A percentile compares a stretch with the other conserved stretches of the same genome.
phyloP scores from a whole-genome alignment of 2,329 filamentous ascomycete species.

The Dactylellina drechsleri region DNA sequence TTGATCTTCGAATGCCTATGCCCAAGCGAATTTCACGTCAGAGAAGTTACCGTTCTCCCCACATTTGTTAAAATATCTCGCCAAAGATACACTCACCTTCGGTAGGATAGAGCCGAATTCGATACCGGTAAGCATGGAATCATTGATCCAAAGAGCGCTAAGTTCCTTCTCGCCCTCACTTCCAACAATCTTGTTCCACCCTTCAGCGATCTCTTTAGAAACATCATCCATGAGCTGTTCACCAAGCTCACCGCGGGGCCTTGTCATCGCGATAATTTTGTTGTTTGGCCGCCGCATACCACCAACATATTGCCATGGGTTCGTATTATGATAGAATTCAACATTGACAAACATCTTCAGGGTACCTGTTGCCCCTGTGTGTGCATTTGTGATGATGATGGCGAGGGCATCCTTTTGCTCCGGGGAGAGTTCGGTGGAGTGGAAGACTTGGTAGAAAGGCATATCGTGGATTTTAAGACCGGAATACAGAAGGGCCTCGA shows the following conservation, averaged over 20 bases:
- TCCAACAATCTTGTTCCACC: slow-evolving; percentile 45
- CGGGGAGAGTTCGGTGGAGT: slow-evolving; percentile 34
- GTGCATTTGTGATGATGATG: slow-evolving; percentile 30
- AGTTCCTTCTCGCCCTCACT: slow-evolving; percentile 44
- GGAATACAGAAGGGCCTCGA: neutral
- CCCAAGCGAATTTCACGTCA: no score
- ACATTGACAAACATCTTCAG: slow-evolving; percentile 45
- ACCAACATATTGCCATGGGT: slow-evolving; percentile 47
- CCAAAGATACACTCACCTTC: slow-evolving; percentile 17
- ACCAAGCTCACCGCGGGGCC: slow-evolving; percentile 36
- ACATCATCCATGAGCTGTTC: slow-evolving; percentile 46
- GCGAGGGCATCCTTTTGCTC: slow-evolving; percentile 46
- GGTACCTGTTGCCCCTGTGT: slow-evolving; percentile 38
- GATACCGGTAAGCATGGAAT: slow-evolving; percentile 40
- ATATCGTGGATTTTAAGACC: slow-evolving; percentile 12
- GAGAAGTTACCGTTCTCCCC: no score
- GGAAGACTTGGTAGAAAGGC: slow-evolving; percentile 49
- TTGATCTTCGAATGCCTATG: slow-evolving; percentile 48
- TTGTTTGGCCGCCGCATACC: slow-evolving; percentile 43
- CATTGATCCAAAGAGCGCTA: slow-evolving; percentile 47
- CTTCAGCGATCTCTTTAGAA: slow-evolving; percentile 28
- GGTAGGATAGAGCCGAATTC: slow-evolving; percentile 41
- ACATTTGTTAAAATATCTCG: neutral
- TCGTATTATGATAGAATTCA: slow-evolving; percentile 50
- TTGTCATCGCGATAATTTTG: slow-evolving; percentile 33